phyloP scores from a whole-genome alignment of 768 basidiomycete genomes.

The Lactifluus piperatus region DNA sequence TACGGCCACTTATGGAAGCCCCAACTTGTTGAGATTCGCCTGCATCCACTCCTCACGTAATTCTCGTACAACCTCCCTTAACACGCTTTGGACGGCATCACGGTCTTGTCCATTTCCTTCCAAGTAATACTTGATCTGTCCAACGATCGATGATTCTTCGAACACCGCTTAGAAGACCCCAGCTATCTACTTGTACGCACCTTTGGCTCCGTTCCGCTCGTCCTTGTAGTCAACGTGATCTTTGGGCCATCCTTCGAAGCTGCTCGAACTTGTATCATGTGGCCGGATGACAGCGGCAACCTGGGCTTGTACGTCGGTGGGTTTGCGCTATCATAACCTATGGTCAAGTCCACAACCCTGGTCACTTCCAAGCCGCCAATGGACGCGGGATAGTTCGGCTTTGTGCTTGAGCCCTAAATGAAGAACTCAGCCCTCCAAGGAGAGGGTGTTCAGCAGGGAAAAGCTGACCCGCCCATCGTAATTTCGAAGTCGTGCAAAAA shows the following conservation, averaged over 20 bases:
- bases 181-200: constrained; percentile 28
- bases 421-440: constrained; percentile 1
- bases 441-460: background rate
- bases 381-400: constrained; percentile 44
- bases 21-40: constrained; percentile 42
- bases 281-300: constrained; percentile 65
- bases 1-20: constrained; percentile 22
- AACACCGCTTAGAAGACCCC: background rate
- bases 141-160: background rate
- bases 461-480: constrained; percentile 35
- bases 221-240: constrained; percentile 65
- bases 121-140: constrained; percentile 79
- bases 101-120: constrained; percentile 62
- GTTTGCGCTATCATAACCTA: constrained; percentile 68
- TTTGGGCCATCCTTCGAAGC: constrained; percentile 33
- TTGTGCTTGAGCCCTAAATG: constrained; percentile 15
- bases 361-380: constrained; percentile 55
- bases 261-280: constrained; percentile 80
- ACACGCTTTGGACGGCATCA: constrained; percentile 36
- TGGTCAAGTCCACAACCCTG: constrained; percentile 66
- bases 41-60: constrained; percentile 64
- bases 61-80: constrained; percentile 51
- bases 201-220: constrained; percentile 89
- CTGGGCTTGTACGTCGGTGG: constrained; percentile 53
- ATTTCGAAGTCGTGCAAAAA: constrained; percentile 60